Percentiles rank a stretch among this genome's conserved stretches.
Conservation (phyloP, 192 early-diverging fungal genomes). For the Coemansia sp. region DNA sequence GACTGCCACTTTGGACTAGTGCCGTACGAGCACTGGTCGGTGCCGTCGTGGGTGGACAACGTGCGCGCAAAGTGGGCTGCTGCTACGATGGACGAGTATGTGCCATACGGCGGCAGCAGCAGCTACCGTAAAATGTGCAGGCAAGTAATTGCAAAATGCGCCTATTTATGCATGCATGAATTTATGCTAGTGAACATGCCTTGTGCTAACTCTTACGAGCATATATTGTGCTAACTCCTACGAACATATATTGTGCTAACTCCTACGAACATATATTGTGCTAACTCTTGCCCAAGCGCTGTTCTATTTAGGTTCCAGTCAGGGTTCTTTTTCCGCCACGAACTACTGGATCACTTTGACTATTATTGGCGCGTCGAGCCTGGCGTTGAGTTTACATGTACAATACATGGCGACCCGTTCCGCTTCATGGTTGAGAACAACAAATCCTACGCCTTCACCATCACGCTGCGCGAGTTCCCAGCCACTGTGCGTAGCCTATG, state of each 20-base stretch:
- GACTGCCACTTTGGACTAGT: slow-evolving; percentile 65
- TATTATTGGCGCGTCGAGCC: slow-evolving; percentile 89
- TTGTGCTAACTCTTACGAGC: slow-evolving; percentile 15
- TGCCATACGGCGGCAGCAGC: slow-evolving; percentile 64
- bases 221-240: slow-evolving; percentile 14
- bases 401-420: slow-evolving; percentile 77
- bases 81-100: slow-evolving; percentile 14
- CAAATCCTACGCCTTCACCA: slow-evolving; percentile 70
- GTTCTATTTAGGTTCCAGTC: slow-evolving; percentile 65
- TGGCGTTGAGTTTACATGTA: slow-evolving; percentile 71
- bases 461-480: slow-evolving; percentile 59
- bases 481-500: slow-evolving; percentile 61
- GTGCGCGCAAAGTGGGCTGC: slow-evolving; percentile 13
- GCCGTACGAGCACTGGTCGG: slow-evolving; percentile 70
- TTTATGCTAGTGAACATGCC: neutral
- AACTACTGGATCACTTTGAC: slow-evolving; percentile 64
- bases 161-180: neutral
- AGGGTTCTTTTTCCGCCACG: slow-evolving; percentile 74
- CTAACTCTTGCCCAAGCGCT: neutral
- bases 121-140: slow-evolving; percentile 71
- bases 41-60: slow-evolving; percentile 68
- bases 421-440: slow-evolving; percentile 68
- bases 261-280: slow-evolving; percentile 10
- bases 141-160: slow-evolving; percentile 12
- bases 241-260: slow-evolving; percentile 13